Evolutionary conservation across 2,329 filamentous ascomycete genomes (phyloP), one percentile per base, ranked within the genome.

Genomic region (Colletotrichum chrysophilum): DNA sequence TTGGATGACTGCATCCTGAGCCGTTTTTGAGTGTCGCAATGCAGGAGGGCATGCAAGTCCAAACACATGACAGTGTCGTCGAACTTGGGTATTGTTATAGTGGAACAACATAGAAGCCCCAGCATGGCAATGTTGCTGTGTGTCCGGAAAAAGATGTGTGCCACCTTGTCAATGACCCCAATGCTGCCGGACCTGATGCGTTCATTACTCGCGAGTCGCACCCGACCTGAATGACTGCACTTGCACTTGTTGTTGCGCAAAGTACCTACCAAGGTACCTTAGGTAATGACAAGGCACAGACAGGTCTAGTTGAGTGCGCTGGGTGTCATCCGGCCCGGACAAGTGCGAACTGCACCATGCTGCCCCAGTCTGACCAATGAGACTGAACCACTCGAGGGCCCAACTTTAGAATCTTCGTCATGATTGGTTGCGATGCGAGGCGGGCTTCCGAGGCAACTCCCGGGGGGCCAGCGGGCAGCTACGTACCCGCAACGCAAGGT

Each of bases 11-110:
- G 32, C 58, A 30, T 71, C 38, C 68, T 74, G 72, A 69, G 60
- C 68, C 61, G 68, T 66, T 66, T 71, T 74, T 74, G 68, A 74
- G 61, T 74, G 72, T 71, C 52, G 52, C 43, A 12, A 30, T 74
- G 72, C 65, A 67, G 58, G 58, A 13, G 18, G n/a, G 18, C 38
- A 43, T 43, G 38, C 18, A 43, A 43, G 5, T 43, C 38, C 38
- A 43, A 43, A 43, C 5, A 43, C 38, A n/a, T 43, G 38, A 43
- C 38, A 43, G 18, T 43, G 18, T n/a, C 18, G 18, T n/a, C 38
- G 38, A 43, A n/a, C 18, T 43, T n/a, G 38, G 38, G 18, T 43
- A 43, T n/a, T 43, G 9, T 43, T 43, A n/a, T 43, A 43, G 38
- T 43, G 38, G 38, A 43, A 43, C 38, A n/a, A 43, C 38, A n/a